Evolutionary conservation across 805 yeast genomes (phyloP), one percentile per base, ranked within the genome.

Genomic region (Lipomyces anomalus): DNA sequence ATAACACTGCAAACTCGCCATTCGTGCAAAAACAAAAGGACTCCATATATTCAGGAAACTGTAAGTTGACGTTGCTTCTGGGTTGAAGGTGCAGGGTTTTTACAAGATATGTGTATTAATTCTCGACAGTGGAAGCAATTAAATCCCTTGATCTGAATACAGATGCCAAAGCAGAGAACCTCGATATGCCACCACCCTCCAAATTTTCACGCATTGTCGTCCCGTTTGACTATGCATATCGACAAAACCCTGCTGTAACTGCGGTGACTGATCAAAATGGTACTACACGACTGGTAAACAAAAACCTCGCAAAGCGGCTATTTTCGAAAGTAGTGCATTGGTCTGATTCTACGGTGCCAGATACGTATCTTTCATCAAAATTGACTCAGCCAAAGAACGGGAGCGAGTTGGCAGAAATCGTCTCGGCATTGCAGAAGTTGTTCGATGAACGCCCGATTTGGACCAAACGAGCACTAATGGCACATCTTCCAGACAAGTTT

Each of bases 101-200:
- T 22, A n/a, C 16, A 6, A 7, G 18, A 4, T 11, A 22, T 22
- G 26, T 17, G 30, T 40, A 26, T 11, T 22, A 33, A 20, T 29
- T 26, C 3, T 17, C 4, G n/a, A 11, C 20, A 48, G 53, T 71
- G 21, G 59, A 59, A 2, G 60, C 67, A 24, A 73, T 78, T 47
- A 67, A 66, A 43, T 47, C 59, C 5, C 63, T 78, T 13, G 58
- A 62, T 21, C 67, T 30, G 56, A 57, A 6, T 46, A 55, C 9
- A 50, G 1, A 29, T 42, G 49, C 34, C 53, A 32, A 67, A 69
- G 30, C 11, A 46, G 64, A 58, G 33, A 71, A 75, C 44, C 72
- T 76, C 46, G 80, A 82, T 48, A 58, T 89, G 13, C 82, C 94
- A 1, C 95, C 97, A 0, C 94, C 96, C 3, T 88, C 96, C 1